Evolutionary conservation across 129 eudicot species (phyloP).

Genomic region (Oenanthe sinensis): DNA sequence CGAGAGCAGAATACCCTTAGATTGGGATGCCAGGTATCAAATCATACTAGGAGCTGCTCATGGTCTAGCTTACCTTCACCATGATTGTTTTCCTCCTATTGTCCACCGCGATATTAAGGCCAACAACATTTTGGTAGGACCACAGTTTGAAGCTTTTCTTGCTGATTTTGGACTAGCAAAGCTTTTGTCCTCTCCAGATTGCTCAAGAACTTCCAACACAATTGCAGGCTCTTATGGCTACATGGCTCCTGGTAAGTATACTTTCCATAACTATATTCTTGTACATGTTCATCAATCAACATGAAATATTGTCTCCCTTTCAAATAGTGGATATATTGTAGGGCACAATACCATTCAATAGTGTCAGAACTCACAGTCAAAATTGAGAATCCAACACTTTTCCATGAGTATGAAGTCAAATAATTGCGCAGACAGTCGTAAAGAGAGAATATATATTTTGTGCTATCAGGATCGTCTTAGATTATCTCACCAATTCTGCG

Average conservation of each 20-base stretch:
- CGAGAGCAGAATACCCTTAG: conserved; percentile 31
- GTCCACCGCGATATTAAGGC: conserved; percentile 48
- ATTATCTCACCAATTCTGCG: not conserved
- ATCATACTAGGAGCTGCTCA: conserved; percentile 49
- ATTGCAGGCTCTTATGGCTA: conserved; percentile 56
- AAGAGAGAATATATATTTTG: not conserved
- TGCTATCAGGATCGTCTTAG: not conserved
- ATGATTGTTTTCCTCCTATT: conserved; percentile 55
- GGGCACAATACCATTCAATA: not conserved
- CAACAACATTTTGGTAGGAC: conserved; percentile 47
- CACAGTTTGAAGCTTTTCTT: conserved; percentile 39
- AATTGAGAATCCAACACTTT: not conserved
- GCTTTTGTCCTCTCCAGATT: conserved; percentile 28
- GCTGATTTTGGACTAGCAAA: conserved; percentile 62
- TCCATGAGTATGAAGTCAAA: not conserved
- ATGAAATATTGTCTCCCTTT: not conserved
- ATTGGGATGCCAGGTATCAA: conserved; percentile 53
- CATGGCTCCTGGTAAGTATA: conserved; percentile 49
- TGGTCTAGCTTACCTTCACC: conserved; percentile 56
- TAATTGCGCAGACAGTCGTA: not conserved
- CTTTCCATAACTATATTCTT: not conserved
- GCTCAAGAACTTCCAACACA: conserved; percentile 29
- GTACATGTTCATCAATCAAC: conserved; percentile 8
- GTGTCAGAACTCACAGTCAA: not conserved
- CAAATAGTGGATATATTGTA: not conserved